A percentile compares a stretch with the other conserved stretches of the same genome.
These are phyloP conservation scores for Rhodotorula kratochvilovae DNA, from an alignment of 768 basidiomycete genomes.

Conservation along the genomic window DNA sequence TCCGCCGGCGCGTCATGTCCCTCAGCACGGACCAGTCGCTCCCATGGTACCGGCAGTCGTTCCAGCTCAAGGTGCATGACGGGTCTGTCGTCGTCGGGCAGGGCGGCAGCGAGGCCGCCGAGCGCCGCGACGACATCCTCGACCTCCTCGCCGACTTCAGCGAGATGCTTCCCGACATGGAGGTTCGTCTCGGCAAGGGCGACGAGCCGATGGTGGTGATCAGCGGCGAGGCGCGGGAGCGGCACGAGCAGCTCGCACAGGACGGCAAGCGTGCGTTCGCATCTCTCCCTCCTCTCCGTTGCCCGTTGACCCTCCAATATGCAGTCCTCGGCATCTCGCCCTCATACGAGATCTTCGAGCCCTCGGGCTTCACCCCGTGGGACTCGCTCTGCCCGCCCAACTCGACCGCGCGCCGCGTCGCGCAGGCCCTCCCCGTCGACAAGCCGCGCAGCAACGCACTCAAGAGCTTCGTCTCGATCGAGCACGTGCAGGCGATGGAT, in stretches of 20 bases:
- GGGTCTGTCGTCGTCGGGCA: background rate
- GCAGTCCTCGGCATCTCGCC: slow-evolving; percentile 2
- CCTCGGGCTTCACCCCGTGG: slow-evolving; percentile 28
- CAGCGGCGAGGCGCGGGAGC: slow-evolving; percentile 23
- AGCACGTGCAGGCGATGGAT: slow-evolving; percentile 44
- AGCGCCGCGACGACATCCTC: slow-evolving; percentile 16
- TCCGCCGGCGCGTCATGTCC: slow-evolving; percentile 17
- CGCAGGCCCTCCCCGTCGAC: slow-evolving; percentile 6
- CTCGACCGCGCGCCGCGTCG: slow-evolving; percentile 32
- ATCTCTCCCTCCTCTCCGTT: background rate
- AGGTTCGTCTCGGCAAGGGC: slow-evolving; percentile 13
- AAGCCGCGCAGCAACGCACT: slow-evolving; percentile 1
- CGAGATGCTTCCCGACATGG: slow-evolving; percentile 19
- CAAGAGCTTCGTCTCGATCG: slow-evolving; percentile 42
- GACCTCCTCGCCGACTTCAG: slow-evolving; percentile 27
- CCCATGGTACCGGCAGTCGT: slow-evolving; percentile 17
- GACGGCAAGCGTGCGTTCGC: slow-evolving; percentile 24
- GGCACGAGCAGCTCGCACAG: slow-evolving; percentile 1
- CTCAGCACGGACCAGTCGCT: slow-evolving; percentile 22
- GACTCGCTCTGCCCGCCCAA: slow-evolving; percentile 35
- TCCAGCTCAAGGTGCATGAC: slow-evolving; percentile 9
- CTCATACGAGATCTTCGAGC: slow-evolving; percentile 11
- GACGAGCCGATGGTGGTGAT: slow-evolving; percentile 39
- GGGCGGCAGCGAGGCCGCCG: background rate
- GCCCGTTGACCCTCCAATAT: too few relatives aligned